These are phyloP conservation scores for Aleurites moluccanus DNA, from an alignment of 441 rosid species.

Conservation along the genomic window DNA sequence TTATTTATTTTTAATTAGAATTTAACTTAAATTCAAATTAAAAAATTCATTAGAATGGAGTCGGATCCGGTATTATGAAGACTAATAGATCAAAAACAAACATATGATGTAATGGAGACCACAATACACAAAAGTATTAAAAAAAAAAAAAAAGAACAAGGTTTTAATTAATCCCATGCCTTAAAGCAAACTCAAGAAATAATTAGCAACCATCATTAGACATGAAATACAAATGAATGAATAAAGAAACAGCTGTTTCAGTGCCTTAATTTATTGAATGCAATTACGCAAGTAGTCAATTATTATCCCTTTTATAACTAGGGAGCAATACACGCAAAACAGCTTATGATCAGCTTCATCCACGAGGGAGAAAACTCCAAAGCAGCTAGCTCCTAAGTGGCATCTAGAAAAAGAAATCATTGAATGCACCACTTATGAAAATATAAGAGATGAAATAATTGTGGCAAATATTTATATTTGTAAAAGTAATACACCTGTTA, in stretches of 20 bases:
- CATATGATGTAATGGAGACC: background rate
- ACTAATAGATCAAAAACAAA: too few species aligned
- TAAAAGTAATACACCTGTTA: too few species aligned
- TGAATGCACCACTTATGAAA: background rate
- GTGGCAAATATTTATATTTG: too few species aligned
- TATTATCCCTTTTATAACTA: background rate
- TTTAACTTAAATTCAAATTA: too few species aligned
- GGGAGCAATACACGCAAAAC: background rate
- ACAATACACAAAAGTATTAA: constrained; percentile 30
- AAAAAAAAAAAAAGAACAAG: background rate
- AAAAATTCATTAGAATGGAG: too few species aligned
- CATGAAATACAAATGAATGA: background rate
- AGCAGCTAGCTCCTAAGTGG: background rate
- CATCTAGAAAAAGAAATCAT: background rate
- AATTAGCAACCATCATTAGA: background rate
- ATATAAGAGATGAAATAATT: too few species aligned
- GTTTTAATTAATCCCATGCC: constrained; percentile 5
- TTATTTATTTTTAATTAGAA: too few species aligned
- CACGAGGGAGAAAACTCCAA: background rate
- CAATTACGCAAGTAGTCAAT: constrained; percentile 3
- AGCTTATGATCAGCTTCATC: background rate
- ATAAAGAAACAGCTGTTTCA: background rate
- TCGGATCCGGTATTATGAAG: too few species aligned
- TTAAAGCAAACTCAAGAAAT: constrained; percentile 23
- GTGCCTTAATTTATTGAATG: background rate